phyloP scores from a whole-genome alignment of 2,329 filamentous ascomycete species.

The Fusarium armeniacum region DNA sequence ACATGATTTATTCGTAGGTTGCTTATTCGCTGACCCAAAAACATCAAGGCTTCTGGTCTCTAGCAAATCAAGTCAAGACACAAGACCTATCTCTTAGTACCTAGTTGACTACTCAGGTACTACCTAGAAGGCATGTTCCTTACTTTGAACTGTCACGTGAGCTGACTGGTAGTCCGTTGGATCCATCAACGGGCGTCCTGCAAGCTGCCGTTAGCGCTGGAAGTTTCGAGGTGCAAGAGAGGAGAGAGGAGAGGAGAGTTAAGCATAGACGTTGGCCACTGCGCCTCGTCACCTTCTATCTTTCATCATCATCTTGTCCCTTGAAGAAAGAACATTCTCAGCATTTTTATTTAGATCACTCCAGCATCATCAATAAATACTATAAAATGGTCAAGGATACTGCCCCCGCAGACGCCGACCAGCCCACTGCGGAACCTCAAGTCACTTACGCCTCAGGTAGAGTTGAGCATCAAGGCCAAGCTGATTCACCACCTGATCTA shows the following conservation, averaged over 20 bases:
- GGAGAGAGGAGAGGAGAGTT: slow-evolving; percentile 9
- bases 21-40: slow-evolving; percentile 1
- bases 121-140: background rate
- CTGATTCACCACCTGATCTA: slow-evolving; percentile 70
- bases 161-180: slow-evolving; percentile 23
- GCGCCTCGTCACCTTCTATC: slow-evolving; percentile 37
- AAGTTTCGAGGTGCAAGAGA: slow-evolving; percentile 12
- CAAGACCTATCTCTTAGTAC: slow-evolving; percentile 6
- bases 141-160: slow-evolving; percentile 33
- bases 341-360: background rate
- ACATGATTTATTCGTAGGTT: slow-evolving; percentile 26
- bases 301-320: slow-evolving; percentile 40
- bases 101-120: no score
- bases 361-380: background rate
- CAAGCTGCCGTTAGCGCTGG: slow-evolving; percentile 43
- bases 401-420: slow-evolving; percentile 21
- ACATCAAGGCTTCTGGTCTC: slow-evolving; percentile 21
- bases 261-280: slow-evolving; percentile 33
- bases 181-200: slow-evolving; percentile 24
- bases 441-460: slow-evolving; percentile 48
- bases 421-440: slow-evolving; percentile 50
- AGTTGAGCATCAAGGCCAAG: slow-evolving; percentile 33
- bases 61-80: slow-evolving; percentile 38
- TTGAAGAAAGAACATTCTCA: background rate
- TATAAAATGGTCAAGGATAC: slow-evolving; percentile 42